Evolutionary conservation across 345 rosid genomes (phyloP), one percentile per base, ranked within the genome.

Genomic region (Aquilaria sinensis): DNA sequence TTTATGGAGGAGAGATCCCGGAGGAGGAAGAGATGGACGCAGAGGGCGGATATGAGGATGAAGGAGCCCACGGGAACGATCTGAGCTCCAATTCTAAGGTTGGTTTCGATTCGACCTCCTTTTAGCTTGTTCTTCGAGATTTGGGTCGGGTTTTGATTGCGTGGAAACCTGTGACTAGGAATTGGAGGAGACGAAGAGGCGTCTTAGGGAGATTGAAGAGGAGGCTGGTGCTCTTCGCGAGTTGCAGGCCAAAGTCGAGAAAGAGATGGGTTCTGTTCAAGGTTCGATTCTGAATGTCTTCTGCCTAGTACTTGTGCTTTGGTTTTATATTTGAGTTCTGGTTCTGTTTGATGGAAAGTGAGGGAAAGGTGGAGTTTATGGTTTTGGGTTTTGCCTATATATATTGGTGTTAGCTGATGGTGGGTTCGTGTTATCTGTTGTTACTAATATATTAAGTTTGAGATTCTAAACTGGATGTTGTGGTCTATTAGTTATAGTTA

Each of bases 211-310:
- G 81, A 94, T 94, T 56, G 97, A 94, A 58, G 97, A 94, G 61
- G 99, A 94, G 80, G 97, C 99, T 34, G 86, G 95, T 6, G 97
- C 99, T 68, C 87, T 94, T 52, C 99, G 99, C 23, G 97, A 94
- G 75, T 86, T 94, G 97, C 99, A 94, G 81, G 95, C 99, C 62
- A 94, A 94, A 73, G 97, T 88, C 70, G 99, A 94, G 91, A 90
- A 94, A 66, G 99, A 94, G 81, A 90, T 94, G 99, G 97, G 92
- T 23, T 75, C 97, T 76, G 89, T 70, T 50, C 99, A 86, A 90
- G 99, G 97, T 90, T 56, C 33, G 46, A 45, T 1, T 37, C 33
- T 41, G 43, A 37, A 37, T 37, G 43, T 9, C 46, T 56, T 34
- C 43, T 16, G 31, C 34, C 9, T 15, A 23, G 23, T 23, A 15